These are phyloP conservation scores for Hortiboletus rubellus DNA, from an alignment of 1,284 basidiomycete genomes.

Conservation along the genomic window DNA sequence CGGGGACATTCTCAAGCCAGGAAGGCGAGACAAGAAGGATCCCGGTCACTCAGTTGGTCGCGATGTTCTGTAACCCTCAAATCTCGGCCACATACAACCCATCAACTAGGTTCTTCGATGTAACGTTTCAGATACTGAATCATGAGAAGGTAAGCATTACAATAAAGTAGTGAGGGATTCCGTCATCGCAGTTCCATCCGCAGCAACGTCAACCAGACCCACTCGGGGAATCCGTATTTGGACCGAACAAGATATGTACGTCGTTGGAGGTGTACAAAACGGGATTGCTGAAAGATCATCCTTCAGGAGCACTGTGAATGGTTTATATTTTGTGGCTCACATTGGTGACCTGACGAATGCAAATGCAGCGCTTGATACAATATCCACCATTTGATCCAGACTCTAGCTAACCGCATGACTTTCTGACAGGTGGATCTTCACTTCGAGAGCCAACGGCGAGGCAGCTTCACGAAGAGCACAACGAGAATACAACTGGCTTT, in stretches of 20 bases:
- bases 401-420: not conserved
- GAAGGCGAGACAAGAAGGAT: constrained; percentile 14
- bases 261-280: constrained; percentile 73
- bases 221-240: constrained; percentile 80
- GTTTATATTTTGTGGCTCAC: constrained; percentile 56
- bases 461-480: constrained; percentile 81
- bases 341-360: constrained; percentile 64
- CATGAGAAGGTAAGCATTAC: constrained; percentile 71
- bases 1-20: constrained; percentile 50
- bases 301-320: constrained; percentile 55
- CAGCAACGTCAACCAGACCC: constrained; percentile 65
- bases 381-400: constrained; percentile 30
- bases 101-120: constrained; percentile 85
- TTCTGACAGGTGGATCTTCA: constrained; percentile 58
- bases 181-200: not conserved
- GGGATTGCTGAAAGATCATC: constrained; percentile 43
- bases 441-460: constrained; percentile 63
- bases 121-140: constrained; percentile 80
- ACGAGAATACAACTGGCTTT: constrained; percentile 65
- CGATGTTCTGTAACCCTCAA: constrained; percentile 26
- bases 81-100: constrained; percentile 45
- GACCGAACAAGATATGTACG: constrained; percentile 79
- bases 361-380: constrained; percentile 60
- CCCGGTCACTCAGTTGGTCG: not conserved
- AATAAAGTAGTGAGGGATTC: not conserved